Base-by-base conservation (phyloP, 441 rosid species). In the Metrosideros polymorpha region DNA sequence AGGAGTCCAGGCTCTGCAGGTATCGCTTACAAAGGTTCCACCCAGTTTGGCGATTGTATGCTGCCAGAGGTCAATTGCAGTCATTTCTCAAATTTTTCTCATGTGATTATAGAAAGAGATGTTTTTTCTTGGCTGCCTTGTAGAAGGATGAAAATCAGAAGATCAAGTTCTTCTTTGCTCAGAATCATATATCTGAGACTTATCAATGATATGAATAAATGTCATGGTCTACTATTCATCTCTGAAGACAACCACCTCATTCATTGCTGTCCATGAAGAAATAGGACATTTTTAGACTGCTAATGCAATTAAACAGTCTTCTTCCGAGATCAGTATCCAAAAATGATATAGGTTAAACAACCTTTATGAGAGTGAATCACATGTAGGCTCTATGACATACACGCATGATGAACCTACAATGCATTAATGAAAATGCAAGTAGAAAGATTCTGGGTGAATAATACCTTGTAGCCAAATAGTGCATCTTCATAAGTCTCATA, bases 401-500 rank as follows among this genome's bases (percentile, higher is more conserved):
- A 71, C 0, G 9, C n/a, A 39, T 22, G n/a, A 39, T 12, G 1
- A 35, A 71, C 79, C 79, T 39, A 22, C n/a, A 22, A 39, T 71
- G 79, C 79, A 71, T 22, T 47, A n/a, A 71, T 39, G 27, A 71
- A 39, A 71, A 71, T 27, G 30, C 63, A 27, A n/a, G 63, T 27
- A 56, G 63, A 79, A 27, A 79, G 83, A 79, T 51, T 32, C 25
- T 10, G 84, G 55, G 45, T 27, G n/a, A 51, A 15, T 19, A 56
- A 89, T 91, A 98, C 99, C 99, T 96, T 98, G 91, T 94, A 96
- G 49, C 99, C 96, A 91, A 96, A 95, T 49, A 95, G 88, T 85
- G 93, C 84, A 91, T 97, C 99, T 89, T 95, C 99, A 75, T 96
- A 97, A 27, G 99, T 97, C 93, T 96, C 98, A 79, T 97, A 97